These are phyloP conservation scores for Trichosanthes truncata DNA, from an alignment of 306 rosid species.

Conservation along the genomic window DNA sequence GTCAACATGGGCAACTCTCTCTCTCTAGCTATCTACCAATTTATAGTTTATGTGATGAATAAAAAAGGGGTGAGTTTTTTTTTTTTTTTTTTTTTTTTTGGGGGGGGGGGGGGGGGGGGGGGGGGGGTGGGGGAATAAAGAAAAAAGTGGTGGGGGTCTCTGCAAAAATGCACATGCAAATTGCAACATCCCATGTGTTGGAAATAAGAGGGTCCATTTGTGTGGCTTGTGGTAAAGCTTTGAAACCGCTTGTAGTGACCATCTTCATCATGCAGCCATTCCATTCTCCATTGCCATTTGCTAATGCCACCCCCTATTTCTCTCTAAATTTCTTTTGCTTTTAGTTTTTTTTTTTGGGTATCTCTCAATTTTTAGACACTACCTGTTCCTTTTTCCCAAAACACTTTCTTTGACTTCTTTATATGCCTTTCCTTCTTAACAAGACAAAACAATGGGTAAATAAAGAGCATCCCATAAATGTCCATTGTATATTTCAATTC, in stretches of 20 bases:
- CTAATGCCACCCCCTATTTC: neutral
- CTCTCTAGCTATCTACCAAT: too few species aligned
- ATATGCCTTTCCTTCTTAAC: neutral
- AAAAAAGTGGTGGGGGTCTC: constrained; percentile 12
- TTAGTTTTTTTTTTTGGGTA: too few species aligned
- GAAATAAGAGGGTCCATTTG: constrained; percentile 14
- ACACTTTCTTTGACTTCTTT: neutral
- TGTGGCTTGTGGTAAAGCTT: neutral
- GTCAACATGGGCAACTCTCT: neutral
- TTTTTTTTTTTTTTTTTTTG: too few species aligned
- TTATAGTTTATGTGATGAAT: neutral
- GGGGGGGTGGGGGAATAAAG: neutral
- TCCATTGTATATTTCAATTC: neutral
- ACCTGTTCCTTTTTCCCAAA: neutral
- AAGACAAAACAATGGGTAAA: neutral
- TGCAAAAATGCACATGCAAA: constrained; percentile 26
- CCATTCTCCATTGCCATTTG: neutral
- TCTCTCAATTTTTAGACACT: too few species aligned
- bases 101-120: too few species aligned
- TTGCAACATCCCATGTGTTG: constrained; percentile 38
- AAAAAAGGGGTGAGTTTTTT: neutral
- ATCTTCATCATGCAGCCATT: neutral
- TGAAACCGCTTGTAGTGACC: neutral
- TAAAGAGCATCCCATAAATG: neutral
- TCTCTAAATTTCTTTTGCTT: neutral